Conservation (phyloP, 1,284 basidiomycete species). For the Cryptococcus neoformans region DNA sequence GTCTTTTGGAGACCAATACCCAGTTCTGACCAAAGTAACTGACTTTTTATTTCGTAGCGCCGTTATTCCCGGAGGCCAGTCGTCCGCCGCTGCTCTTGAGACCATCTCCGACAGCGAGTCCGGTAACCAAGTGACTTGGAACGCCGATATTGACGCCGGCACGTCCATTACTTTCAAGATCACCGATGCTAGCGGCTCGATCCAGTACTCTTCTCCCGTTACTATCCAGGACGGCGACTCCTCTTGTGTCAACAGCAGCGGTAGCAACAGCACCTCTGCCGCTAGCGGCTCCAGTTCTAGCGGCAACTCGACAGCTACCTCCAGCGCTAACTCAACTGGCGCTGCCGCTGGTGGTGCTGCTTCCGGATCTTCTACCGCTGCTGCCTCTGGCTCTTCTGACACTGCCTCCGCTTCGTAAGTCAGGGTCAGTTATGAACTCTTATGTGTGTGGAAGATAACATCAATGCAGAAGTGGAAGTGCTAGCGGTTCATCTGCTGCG, state of each 20-base stretch:
- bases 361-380: conserved; percentile 1
- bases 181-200: conserved; percentile 51
- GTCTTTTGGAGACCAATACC: too few relatives aligned
- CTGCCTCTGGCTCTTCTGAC: conserved; percentile 1
- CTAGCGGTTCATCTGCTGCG: conserved; percentile 1
- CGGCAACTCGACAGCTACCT: conserved; percentile 3
- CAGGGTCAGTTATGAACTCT: background rate
- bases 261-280: conserved; percentile 8
- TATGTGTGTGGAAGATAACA: background rate
- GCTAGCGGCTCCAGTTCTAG: conserved; percentile 6
- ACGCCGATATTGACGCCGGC: conserved; percentile 56
- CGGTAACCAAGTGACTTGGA: conserved; percentile 60
- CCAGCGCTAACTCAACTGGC: conserved; percentile 1
- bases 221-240: conserved; percentile 54
- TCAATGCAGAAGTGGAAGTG: background rate
- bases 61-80: conserved; percentile 67
- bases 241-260: conserved; percentile 22
- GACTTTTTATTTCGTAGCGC: conserved; percentile 25
- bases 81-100: conserved; percentile 58
- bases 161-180: conserved; percentile 47
- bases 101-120: conserved; percentile 13
- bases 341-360: conserved; percentile 1
- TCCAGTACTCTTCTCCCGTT: conserved; percentile 59
- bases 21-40: too few relatives aligned
- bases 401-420: conserved; percentile 5